Evolutionary conservation across 805 yeast genomes (phyloP).

Genomic region (Myxozyma lipomycoides): DNA sequence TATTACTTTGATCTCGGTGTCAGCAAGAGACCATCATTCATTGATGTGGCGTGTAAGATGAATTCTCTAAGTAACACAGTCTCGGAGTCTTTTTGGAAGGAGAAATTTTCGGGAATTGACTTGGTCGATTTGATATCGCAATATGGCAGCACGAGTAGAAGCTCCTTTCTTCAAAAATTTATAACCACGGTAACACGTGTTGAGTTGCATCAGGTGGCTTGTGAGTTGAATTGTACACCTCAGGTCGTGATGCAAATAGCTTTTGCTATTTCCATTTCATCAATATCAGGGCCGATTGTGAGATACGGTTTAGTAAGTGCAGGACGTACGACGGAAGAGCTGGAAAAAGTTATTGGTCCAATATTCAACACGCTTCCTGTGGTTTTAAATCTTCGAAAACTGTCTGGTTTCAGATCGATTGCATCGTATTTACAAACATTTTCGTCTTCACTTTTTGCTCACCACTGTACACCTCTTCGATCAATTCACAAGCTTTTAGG

Average conservation of each 20-base stretch:
- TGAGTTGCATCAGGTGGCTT: conserved; percentile 6
- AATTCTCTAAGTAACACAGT: background rate
- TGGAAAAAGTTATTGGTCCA: conserved; percentile 24
- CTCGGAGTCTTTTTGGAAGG: conserved; percentile 13
- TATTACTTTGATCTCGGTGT: conserved; percentile 11
- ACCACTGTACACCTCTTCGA: conserved; percentile 25
- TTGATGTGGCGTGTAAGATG: conserved; percentile 16
- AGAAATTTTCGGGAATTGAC: conserved; percentile 1
- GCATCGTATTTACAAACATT: conserved; percentile 4
- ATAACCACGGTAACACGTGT: background rate
- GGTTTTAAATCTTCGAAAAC: conserved; percentile 1
- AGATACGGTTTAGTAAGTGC: conserved; percentile 22
- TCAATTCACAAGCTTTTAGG: conserved; percentile 25
- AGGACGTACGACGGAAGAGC: conserved; percentile 19
- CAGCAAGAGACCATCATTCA: conserved; percentile 20
- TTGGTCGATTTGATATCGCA: no score
- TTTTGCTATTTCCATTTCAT: conserved; percentile 15
- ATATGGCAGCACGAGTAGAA: background rate
- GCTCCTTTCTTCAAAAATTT: background rate
- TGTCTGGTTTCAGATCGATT: conserved; percentile 1
- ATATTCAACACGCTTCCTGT: conserved; percentile 28
- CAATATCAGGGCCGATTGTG: conserved; percentile 3
- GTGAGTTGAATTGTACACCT: conserved; percentile 21
- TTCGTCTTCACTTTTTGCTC: conserved; percentile 13
- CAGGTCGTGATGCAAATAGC: conserved; percentile 27